A percentile compares a stretch with the other conserved stretches of the same genome.
These are phyloP conservation scores for Verticillium klebahnii DNA, from an alignment of 2,329 filamentous ascomycete genomes.

Conservation along the genomic window DNA sequence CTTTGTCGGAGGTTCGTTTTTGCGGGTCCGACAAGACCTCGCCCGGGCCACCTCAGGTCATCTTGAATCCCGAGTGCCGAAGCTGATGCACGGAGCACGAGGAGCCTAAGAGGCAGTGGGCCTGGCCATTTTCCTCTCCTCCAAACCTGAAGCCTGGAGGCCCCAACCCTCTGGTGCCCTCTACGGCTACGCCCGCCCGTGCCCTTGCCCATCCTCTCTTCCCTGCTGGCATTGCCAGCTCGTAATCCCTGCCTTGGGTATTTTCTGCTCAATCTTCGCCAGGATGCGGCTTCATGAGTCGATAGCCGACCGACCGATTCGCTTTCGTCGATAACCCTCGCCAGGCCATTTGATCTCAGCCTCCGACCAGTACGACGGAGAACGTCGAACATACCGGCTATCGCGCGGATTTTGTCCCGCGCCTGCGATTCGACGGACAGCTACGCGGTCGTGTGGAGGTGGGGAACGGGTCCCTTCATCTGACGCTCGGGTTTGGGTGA, in stretches of 20 bases:
- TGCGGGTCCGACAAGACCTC: neutral
- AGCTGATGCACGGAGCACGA: neutral
- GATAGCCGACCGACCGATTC: neutral
- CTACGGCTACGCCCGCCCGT: neutral
- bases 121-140: neutral
- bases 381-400: neutral
- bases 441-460: neutral
- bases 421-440: neutral
- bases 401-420: neutral
- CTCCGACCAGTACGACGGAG: neutral
- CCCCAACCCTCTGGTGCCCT: neutral
- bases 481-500: neutral
- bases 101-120: neutral
- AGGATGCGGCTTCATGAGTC: neutral
- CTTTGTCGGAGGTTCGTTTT: neutral
- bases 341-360: neutral
- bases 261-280: neutral
- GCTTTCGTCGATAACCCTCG: neutral
- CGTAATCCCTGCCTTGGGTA: neutral
- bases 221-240: neutral
- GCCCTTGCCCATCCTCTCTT: neutral
- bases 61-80: neutral
- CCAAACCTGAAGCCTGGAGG: neutral
- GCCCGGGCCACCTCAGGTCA: neutral
- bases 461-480: neutral